A percentile compares a stretch with the other conserved stretches of the same genome.
phyloP scores from a whole-genome alignment of 257 asterid species.

The Solanum sparsipilum region DNA sequence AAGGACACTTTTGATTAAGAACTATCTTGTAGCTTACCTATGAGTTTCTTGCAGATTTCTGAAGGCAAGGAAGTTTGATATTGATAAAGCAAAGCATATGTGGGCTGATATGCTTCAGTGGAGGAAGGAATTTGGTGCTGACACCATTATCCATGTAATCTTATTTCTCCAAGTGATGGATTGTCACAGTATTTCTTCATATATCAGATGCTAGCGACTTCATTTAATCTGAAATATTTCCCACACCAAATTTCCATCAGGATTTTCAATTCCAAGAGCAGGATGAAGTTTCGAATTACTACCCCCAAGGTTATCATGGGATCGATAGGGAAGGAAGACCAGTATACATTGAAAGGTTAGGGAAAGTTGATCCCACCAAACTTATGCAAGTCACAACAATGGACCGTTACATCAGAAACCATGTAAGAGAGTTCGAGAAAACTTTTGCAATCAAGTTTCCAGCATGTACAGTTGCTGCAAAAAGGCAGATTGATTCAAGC shows the following conservation, averaged over 20 bases:
- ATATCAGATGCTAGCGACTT: background rate
- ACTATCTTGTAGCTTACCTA: background rate
- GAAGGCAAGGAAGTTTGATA: constrained; percentile 76
- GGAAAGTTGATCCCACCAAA: constrained; percentile 70
- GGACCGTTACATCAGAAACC: constrained; percentile 69
- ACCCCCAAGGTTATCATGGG: constrained; percentile 87
- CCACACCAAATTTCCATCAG: constrained; percentile 20
- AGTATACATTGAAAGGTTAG: constrained; percentile 71
- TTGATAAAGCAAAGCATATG: constrained; percentile 71
- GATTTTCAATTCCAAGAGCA: constrained; percentile 69
- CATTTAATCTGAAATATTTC: background rate
- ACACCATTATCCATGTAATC: constrained; percentile 52
- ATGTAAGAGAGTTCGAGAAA: constrained; percentile 70
- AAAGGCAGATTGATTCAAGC: constrained; percentile 80
- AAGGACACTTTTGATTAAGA: background rate
- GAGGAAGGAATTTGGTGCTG: constrained; percentile 74
- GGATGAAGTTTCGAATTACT: constrained; percentile 59
- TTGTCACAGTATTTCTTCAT: background rate
- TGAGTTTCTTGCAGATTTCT: constrained; percentile 40
- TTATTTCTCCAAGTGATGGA: background rate
- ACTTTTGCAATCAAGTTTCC: constrained; percentile 74
- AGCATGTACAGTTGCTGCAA: constrained; percentile 75
- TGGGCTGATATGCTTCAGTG: constrained; percentile 91
- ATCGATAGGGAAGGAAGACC: constrained; percentile 86
- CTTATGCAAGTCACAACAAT: constrained; percentile 76